Conservation (phyloP, 2,329 filamentous ascomycete genomes). For the Aspergillus calidoustus region DNA sequence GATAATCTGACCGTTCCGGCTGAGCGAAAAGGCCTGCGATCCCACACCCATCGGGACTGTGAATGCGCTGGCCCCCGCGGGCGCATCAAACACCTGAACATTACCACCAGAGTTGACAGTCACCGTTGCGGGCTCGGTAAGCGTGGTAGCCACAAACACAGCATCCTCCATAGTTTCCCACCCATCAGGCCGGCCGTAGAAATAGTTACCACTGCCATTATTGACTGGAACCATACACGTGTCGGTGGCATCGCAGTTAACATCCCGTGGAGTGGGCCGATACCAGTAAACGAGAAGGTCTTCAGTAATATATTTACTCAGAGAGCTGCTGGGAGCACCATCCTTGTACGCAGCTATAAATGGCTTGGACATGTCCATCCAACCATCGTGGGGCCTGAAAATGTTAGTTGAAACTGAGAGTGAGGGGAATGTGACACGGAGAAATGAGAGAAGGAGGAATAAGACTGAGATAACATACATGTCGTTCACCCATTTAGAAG, state of each 20-base stretch:
- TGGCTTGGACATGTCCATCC: conserved; percentile 59
- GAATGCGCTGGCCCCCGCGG: conserved; percentile 52
- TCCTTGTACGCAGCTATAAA: conserved; percentile 60
- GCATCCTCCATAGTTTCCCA: conserved; percentile 55
- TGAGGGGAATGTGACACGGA: too few relatives aligned
- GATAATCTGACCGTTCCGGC: conserved; percentile 47
- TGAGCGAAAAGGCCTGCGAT: conserved; percentile 54
- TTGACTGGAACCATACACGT: conserved; percentile 52
- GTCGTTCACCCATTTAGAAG: conserved; percentile 56
- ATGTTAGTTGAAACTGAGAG: too few relatives aligned
- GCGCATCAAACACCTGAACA: conserved; percentile 50
- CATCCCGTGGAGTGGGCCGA: conserved; percentile 52
- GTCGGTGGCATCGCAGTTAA: conserved; percentile 59
- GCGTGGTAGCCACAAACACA: conserved; percentile 58
- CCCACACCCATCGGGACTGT: conserved; percentile 55
- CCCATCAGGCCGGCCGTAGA: conserved; percentile 56
- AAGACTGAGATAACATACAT: conserved; percentile 41
- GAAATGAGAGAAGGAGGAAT: too few relatives aligned
- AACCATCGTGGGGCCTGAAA: conserved; percentile 56
- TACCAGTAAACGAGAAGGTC: conserved; percentile 63
- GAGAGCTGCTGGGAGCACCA: conserved; percentile 36
- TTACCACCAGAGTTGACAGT: conserved; percentile 53
- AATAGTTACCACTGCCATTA: conserved; percentile 57
- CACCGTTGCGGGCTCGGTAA: conserved; percentile 52
- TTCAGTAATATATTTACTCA: conserved; percentile 46